A percentile compares a stretch with the other conserved stretches of the same genome.
phyloP scores from a whole-genome alignment of 2,329 filamentous ascomycete species.

The Albophoma yamanashiensis region DNA sequence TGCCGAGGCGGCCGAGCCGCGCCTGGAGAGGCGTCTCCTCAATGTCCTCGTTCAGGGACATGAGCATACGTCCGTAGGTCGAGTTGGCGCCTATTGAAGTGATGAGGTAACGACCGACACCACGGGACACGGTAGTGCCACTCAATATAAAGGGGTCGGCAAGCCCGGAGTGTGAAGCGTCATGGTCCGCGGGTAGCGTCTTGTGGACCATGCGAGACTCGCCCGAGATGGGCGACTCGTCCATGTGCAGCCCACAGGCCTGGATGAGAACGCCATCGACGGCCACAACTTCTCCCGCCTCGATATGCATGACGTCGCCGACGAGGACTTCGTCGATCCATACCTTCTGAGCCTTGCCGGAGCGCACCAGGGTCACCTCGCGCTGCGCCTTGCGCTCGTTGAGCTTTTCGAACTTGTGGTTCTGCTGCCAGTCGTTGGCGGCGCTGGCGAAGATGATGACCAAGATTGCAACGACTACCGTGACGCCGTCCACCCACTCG shows the following conservation, averaged over 20 bases:
- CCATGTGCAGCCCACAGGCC: conserved; percentile 43
- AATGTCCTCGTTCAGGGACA: conserved; percentile 66
- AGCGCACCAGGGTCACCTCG: conserved; percentile 64
- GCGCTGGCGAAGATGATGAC: conserved; percentile 69
- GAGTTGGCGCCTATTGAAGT: conserved; percentile 66
- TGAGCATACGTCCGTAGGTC: conserved; percentile 66
- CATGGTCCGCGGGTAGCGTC: conserved; percentile 45
- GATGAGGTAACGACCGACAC: conserved; percentile 65
- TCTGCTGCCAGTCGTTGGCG: conserved; percentile 75
- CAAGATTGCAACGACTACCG: conserved; percentile 65
- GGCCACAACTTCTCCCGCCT: conserved; percentile 62
- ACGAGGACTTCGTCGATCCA: conserved; percentile 62
- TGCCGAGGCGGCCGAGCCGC: conserved; percentile 66
- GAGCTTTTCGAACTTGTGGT: conserved; percentile 68
- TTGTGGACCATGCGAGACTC: conserved; percentile 68
- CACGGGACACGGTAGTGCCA: conserved; percentile 66
- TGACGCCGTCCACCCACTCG: conserved; percentile 75
- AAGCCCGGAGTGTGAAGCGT: conserved; percentile 35
- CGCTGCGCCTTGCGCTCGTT: conserved; percentile 73
- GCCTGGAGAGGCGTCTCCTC: conserved; percentile 70
- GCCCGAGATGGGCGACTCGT: conserved; percentile 67
- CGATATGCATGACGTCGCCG: conserved; percentile 62
- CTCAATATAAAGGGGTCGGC: conserved; percentile 74
- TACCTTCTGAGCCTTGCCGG: conserved; percentile 58
- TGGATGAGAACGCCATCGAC: conserved; percentile 60